phyloP scores from a whole-genome alignment of 192 early-diverging fungal species.

The Linderina pennispora region DNA sequence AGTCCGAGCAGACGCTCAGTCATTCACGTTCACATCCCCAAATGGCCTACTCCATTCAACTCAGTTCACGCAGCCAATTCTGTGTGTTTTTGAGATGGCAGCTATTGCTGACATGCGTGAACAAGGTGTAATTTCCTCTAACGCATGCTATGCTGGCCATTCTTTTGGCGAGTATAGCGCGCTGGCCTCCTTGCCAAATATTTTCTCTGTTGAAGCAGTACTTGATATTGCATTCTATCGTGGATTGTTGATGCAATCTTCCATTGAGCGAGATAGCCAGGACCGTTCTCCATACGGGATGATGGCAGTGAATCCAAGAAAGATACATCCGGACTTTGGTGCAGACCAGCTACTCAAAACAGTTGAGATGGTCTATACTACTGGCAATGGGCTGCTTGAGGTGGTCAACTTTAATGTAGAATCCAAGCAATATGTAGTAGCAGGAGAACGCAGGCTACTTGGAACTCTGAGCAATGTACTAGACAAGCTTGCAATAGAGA shows the following conservation, averaged over 20 bases:
- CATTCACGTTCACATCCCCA: conserved; percentile 84
- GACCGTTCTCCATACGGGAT: conserved; percentile 89
- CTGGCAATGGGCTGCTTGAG: conserved; percentile 73
- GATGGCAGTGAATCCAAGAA: conserved; percentile 88
- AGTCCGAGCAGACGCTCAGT: conserved; percentile 54
- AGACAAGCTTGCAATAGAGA: no score
- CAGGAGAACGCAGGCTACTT: conserved; percentile 73
- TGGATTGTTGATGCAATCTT: conserved; percentile 96
- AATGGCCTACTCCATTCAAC: conserved; percentile 88
- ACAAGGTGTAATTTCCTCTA: conserved; percentile 73
- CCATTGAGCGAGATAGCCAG: conserved; percentile 70
- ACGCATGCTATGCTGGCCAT: conserved; percentile 85
- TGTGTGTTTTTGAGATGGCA: conserved; percentile 85
- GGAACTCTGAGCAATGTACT: conserved; percentile 70
- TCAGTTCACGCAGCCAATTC: conserved; percentile 92
- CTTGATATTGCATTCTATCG: conserved; percentile 94
- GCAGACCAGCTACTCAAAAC: conserved; percentile 56
- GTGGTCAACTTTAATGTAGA: conserved; percentile 98
- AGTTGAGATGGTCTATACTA: conserved; percentile 75
- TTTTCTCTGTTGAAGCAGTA: conserved; percentile 74
- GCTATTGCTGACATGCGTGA: conserved; percentile 79
- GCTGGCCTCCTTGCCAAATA: conserved; percentile 73
- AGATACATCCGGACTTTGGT: conserved; percentile 68
- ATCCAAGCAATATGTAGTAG: conserved; percentile 91
- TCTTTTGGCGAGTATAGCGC: conserved; percentile 95